Evolutionary conservation across 352 stramenopile species (phyloP).

Genomic region (Phytophthora crassamura): DNA sequence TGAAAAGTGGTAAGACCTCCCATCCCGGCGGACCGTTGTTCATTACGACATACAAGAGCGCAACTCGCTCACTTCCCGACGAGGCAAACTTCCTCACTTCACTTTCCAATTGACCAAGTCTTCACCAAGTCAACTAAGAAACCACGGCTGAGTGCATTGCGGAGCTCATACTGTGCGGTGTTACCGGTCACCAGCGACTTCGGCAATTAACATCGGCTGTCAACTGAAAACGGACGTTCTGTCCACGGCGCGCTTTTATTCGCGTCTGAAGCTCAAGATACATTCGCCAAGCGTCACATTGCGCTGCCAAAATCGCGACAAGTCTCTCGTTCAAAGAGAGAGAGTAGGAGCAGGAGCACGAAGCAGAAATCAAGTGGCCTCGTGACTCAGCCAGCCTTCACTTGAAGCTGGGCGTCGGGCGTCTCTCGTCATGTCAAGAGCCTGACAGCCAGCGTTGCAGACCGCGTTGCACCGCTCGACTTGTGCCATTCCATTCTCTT

Average conservation of each 20-base stretch:
- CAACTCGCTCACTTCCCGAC: too few species aligned
- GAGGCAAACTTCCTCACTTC: too few species aligned
- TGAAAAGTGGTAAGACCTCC: too few species aligned
- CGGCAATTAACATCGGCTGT: conserved; percentile 6
- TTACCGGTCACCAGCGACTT: too few species aligned
- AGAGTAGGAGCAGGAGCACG: neutral
- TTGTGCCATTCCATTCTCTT: too few species aligned
- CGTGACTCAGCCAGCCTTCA: conserved; percentile 1
- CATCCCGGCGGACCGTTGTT: too few species aligned
- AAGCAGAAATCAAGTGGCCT: conserved; percentile 21
- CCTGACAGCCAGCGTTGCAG: conserved; percentile 3
- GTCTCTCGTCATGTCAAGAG: conserved; percentile 8
- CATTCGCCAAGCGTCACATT: conserved; percentile 11
- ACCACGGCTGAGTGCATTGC: too few species aligned
- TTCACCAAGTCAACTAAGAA: too few species aligned
- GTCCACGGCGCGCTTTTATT: conserved; percentile 18
- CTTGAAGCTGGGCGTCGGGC: neutral
- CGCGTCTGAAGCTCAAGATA: conserved; percentile 13
- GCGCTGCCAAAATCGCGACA: neutral
- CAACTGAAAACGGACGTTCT: conserved; percentile 3
- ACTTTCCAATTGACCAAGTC: too few species aligned
- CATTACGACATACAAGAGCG: too few species aligned
- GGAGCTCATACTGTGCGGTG: too few species aligned
- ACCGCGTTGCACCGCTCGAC: neutral
- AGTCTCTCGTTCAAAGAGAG: too few species aligned